Evolutionary conservation across 208 protist species (phyloP).

Genomic region (Wallacemonas sp.): DNA sequence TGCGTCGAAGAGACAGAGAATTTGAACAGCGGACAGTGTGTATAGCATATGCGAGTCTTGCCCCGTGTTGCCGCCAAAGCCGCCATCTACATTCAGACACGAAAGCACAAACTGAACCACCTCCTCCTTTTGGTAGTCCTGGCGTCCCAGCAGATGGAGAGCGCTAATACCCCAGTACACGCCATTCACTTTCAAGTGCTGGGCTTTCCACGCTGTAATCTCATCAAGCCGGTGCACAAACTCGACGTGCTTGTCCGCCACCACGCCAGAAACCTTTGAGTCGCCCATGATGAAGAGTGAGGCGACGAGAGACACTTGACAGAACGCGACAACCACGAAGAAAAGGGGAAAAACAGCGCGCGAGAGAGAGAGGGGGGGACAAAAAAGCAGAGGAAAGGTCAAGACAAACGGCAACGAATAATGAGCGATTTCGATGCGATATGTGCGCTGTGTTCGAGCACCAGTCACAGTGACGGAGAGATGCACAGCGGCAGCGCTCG

Average conservation of each 20-base stretch:
- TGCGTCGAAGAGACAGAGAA: slow-evolving; percentile 86
- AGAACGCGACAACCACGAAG: slow-evolving; percentile 5
- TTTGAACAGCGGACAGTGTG: slow-evolving; percentile 97
- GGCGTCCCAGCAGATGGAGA: slow-evolving; percentile 63
- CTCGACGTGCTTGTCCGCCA: slow-evolving; percentile 62
- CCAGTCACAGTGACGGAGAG: too few relatives aligned
- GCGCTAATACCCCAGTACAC: slow-evolving; percentile 97
- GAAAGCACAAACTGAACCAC: slow-evolving; percentile 93
- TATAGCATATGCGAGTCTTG: slow-evolving; percentile 99
- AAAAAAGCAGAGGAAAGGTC: not conserved
- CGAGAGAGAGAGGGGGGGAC: not conserved
- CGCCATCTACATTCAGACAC: slow-evolving; percentile 95
- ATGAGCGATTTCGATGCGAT: too few relatives aligned
- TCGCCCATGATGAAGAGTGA: too few relatives aligned
- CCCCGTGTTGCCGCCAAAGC: slow-evolving; percentile 96
- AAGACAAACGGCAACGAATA: too few relatives aligned
- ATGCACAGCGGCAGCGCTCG: too few relatives aligned
- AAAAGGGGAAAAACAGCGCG: slow-evolving; percentile 19
- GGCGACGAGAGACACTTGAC: too few relatives aligned
- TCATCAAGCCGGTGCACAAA: slow-evolving; percentile 83
- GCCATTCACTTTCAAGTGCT: slow-evolving; percentile 97
- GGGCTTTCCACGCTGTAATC: slow-evolving; percentile 90
- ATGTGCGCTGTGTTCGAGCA: too few relatives aligned
- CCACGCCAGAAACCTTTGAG: slow-evolving; percentile 26
- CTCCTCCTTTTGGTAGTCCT: slow-evolving; percentile 83